These are phyloP conservation scores for Ajuga chamaepitys DNA, from an alignment of 257 asterid genomes.

Conservation along the genomic window DNA sequence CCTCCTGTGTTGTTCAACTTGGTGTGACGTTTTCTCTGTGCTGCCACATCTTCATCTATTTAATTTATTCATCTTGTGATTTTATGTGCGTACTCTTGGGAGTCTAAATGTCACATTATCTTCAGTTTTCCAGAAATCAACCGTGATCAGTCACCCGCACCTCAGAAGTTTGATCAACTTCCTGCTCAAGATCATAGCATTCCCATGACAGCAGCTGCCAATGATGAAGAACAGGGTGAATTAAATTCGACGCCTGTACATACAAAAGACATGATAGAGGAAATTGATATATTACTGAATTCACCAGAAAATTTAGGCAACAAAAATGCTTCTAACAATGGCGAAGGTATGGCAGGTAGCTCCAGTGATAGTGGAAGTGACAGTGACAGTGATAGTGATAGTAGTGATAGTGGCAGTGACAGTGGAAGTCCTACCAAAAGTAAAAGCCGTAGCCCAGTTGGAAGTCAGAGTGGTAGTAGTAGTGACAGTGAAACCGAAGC, in stretches of 20 bases:
- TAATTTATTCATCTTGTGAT: background rate
- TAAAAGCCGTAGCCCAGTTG: conserved; percentile 65
- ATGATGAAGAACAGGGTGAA: conserved; percentile 47
- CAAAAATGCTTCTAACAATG: conserved; percentile 41
- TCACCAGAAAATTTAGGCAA: conserved; percentile 44
- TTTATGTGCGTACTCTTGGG: conserved; percentile 6
- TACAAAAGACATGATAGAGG: conserved; percentile 30
- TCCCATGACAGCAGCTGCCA: conserved; percentile 26
- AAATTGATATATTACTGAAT: conserved; percentile 31
- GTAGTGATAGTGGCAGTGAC: conserved; percentile 61
- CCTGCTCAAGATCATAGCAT: conserved; percentile 40
- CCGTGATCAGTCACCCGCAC: conserved; percentile 37
- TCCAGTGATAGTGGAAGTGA: conserved; percentile 65
- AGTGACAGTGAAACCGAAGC: conserved; percentile 86
- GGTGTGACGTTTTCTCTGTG: background rate
- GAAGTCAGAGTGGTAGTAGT: conserved; percentile 67
- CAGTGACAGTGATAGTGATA: conserved; percentile 60
- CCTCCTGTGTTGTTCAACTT: background rate
- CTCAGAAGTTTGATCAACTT: conserved; percentile 37
- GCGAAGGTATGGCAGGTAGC: conserved; percentile 49
- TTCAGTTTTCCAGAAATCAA: conserved; percentile 68
- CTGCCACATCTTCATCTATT: background rate
- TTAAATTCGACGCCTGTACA: conserved; percentile 38
- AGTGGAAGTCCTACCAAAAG: conserved; percentile 65
- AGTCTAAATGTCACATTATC: conserved; percentile 12